Evolutionary conservation across 495 filamentous ascomycete genomes (phyloP).

Genomic region (Entonaema liquescens): DNA sequence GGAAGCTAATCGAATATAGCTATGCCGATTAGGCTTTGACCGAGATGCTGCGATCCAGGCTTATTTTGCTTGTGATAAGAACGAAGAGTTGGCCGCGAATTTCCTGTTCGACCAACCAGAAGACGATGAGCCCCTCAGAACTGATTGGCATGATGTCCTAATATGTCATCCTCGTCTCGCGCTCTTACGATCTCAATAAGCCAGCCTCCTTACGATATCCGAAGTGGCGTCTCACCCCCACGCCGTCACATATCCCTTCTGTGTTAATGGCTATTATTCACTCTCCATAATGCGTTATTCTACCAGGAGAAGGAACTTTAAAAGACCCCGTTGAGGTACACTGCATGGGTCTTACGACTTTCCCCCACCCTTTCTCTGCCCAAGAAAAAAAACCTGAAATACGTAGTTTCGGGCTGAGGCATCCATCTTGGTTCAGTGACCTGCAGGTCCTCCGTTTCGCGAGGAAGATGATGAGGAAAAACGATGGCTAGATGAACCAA

Average conservation of each 20-base stretch:
- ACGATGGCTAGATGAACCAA: conserved; percentile 21
- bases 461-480: conserved; percentile 9
- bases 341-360: conserved; percentile 8
- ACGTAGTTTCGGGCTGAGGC: conserved; percentile 6
- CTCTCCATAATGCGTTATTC: conserved; percentile 25
- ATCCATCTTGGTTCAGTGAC: conserved; percentile 7
- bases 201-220: conserved; percentile 31
- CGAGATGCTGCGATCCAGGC: conserved; percentile 95
- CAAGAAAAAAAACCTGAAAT: not conserved
- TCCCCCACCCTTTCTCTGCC: not conserved
- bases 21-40: conserved; percentile 90
- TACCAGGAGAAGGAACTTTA: not conserved
- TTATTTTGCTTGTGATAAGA: conserved; percentile 99
- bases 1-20: conserved; percentile 61
- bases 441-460: conserved; percentile 9
- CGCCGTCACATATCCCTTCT: conserved; percentile 23
- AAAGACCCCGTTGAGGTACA: not conserved
- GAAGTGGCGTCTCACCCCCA: conserved; percentile 9
- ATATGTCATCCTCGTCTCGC: conserved; percentile 17
- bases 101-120: conserved; percentile 97
- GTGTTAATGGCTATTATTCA: conserved; percentile 35
- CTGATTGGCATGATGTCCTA: conserved; percentile 18
- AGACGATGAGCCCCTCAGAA: conserved; percentile 69
- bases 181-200: conserved; percentile 13
- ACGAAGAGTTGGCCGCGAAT: conserved; percentile 96